Conservation (phyloP, 139 green algal genomes). For the Picochlorum sp. region DNA sequence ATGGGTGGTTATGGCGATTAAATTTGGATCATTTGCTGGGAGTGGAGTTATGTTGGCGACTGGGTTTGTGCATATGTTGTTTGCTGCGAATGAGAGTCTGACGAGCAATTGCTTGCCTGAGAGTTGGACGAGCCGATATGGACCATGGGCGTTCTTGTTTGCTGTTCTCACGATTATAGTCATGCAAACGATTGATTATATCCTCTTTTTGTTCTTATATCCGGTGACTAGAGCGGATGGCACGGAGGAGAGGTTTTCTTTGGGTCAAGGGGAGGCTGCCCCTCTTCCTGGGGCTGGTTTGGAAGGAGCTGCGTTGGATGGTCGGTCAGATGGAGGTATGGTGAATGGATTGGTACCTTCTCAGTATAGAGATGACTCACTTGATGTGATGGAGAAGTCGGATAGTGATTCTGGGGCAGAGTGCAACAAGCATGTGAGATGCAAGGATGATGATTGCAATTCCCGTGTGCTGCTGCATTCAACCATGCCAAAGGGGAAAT, state of each 20-base stretch:
- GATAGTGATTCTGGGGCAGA: neutral
- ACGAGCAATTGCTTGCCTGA: conserved; percentile 25
- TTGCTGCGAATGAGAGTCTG: conserved; percentile 21
- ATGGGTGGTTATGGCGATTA: conserved; percentile 9
- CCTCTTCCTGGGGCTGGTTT: neutral
- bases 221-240: neutral
- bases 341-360: neutral
- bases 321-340: neutral
- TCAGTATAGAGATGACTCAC: neutral
- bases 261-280: neutral
- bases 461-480: neutral
- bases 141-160: conserved; percentile 30
- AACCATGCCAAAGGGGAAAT: neutral
- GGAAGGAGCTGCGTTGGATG: neutral
- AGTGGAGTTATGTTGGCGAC: conserved; percentile 33
- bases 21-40: conserved; percentile 12
- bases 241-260: neutral
- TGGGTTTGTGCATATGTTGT: conserved; percentile 46
- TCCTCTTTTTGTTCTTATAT: neutral
- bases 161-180: conserved; percentile 25
- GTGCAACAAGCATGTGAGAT: conserved; percentile 9
- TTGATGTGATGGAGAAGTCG: neutral
- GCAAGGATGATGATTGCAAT: conserved; percentile 1
- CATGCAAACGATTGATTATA: conserved; percentile 25
- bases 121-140: conserved; percentile 19